Conservation (phyloP, 2,329 filamentous ascomycete genomes). For the Sclerotinia minor region DNA sequence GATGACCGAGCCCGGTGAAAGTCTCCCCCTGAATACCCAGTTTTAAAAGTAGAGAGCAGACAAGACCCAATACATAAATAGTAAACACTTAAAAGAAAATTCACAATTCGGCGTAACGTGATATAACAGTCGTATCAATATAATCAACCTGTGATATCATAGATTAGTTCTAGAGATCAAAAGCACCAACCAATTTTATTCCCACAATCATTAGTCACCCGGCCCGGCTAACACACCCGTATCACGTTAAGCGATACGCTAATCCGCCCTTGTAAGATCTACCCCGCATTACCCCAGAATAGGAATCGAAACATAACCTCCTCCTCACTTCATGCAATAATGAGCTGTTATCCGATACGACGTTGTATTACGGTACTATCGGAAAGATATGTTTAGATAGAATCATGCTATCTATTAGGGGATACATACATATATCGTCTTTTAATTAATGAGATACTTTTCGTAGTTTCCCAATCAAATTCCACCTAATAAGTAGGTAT, state of each 20-base stretch:
- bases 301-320: neutral
- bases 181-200: neutral
- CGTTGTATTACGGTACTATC: too few species aligned
- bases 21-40: neutral
- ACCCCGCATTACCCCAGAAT: conserved; percentile 14
- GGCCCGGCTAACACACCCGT: too few species aligned
- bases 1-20: neutral
- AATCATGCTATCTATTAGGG: neutral
- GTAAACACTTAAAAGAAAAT: neutral
- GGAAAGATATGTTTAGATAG: neutral
- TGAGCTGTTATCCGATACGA: conserved; percentile 3
- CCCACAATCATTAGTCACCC: neutral
- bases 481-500: too few species aligned
- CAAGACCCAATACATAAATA: neutral
- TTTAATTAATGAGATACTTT: neutral
- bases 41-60: neutral
- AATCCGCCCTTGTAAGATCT: neutral
- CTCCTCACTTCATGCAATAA: conserved; percentile 13
- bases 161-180: neutral
- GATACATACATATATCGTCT: neutral
- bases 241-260: conserved; percentile 4
- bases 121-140: neutral
- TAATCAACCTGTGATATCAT: neutral
- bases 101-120: neutral
- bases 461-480: too few species aligned